These are phyloP conservation scores for Lactarius sp. DNA, from an alignment of 768 basidiomycete species.

Conservation along the genomic window DNA sequence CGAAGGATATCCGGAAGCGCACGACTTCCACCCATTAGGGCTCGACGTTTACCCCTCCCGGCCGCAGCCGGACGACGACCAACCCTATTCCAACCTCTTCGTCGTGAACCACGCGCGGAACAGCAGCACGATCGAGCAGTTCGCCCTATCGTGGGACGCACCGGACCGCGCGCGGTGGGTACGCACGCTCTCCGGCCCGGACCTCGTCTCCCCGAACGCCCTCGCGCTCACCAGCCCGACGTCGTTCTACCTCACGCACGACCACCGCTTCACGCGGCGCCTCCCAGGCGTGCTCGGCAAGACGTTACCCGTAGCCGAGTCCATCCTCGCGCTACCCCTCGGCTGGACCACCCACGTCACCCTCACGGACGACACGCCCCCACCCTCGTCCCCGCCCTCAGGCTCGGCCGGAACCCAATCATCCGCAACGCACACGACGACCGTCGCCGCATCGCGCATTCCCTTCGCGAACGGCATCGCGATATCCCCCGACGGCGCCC, in stretches of 20 bases:
- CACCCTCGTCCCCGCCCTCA: background rate
- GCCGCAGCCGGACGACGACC: slow-evolving; percentile 27
- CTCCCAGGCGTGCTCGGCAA: slow-evolving; percentile 46
- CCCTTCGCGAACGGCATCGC: slow-evolving; percentile 70
- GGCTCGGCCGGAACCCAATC: slow-evolving; percentile 26
- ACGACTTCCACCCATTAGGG: slow-evolving; percentile 72
- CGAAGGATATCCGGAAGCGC: slow-evolving; percentile 47
- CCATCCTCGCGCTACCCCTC: slow-evolving; percentile 51
- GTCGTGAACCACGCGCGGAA: slow-evolving; percentile 64
- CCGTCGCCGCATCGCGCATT: slow-evolving; percentile 40
- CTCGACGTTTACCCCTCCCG: slow-evolving; percentile 52
- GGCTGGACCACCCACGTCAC: slow-evolving; percentile 55
- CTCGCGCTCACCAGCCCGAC: slow-evolving; percentile 60
- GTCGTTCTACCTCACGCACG: slow-evolving; percentile 69
- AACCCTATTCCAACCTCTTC: slow-evolving; percentile 51
- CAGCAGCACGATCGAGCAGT: slow-evolving; percentile 64
- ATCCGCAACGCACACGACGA: slow-evolving; percentile 33
- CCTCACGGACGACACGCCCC: slow-evolving; percentile 1
- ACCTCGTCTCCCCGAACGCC: slow-evolving; percentile 62
- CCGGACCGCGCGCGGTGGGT: slow-evolving; percentile 47
- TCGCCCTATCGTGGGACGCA: slow-evolving; percentile 44
- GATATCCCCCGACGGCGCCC: slow-evolving; percentile 43
- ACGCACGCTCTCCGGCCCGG: slow-evolving; percentile 54
- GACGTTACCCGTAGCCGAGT: slow-evolving; percentile 51
- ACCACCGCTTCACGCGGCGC: slow-evolving; percentile 64